Evolutionary conservation across 768 basidiomycete genomes (phyloP), one percentile per base, ranked within the genome.

Genomic region (Suillus weaverae): DNA sequence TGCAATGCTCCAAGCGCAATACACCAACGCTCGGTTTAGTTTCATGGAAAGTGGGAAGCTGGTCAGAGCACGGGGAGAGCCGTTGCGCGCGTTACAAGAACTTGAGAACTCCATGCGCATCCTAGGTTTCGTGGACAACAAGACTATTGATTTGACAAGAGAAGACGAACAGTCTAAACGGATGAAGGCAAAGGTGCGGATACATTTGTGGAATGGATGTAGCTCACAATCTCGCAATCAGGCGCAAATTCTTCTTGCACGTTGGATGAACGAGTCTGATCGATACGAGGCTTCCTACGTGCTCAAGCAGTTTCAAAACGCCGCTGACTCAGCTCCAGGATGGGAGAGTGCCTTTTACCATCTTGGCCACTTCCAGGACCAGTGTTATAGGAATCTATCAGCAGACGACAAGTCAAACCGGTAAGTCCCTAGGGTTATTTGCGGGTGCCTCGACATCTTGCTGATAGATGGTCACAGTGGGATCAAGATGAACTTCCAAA

Each of bases 31-130:
- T 0, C 84, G 84, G 0, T 95, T 90, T 72, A 86, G 89, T 20
- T 97, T 96, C 77, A 83, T 98, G 59, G 92, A 99, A 73, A 94
- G 89, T 71, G 92, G 94, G 1, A 98, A 94, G 74, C 85, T 99
- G 5, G 79, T 92, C 64, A 89, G 89, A 68, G 87, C 87, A 4
- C 86, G 83, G 44, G 94, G 91, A 2, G 91, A 97, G 68, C 86
- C 90, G 2, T 77, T 95, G 36, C 89, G 91, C 26, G 97, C 97
- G 0, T 79, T 99, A 8, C 90, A 91, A 68, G 94, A 97, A 64
- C 80, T 99, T 16, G 90, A 95, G 70, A 89, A 87, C 69, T 85
- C 84, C 62, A 91, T 88, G 84, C 85, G 76, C 43, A 70, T 81
- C 35, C 73, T 81, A 26, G 83, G 83, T n/a, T 72, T 81, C 36